phyloP scores from a whole-genome alignment of 1,284 basidiomycete genomes.

The Ustilago shanxiensis region DNA sequence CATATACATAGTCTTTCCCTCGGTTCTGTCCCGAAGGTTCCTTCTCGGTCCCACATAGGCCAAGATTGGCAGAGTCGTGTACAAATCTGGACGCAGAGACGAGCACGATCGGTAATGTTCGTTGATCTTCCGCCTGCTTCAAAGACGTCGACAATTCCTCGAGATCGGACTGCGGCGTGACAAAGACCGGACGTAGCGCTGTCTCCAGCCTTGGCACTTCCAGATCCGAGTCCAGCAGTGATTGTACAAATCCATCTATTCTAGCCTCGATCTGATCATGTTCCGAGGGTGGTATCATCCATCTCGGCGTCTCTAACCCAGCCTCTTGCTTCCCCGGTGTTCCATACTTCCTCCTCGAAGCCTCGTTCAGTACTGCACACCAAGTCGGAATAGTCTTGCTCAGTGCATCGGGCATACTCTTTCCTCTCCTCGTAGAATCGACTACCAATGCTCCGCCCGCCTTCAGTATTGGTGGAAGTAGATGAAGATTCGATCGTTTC shows the following conservation, averaged over 20 bases:
- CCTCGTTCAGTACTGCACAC: constrained; percentile 91
- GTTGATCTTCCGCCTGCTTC: neutral
- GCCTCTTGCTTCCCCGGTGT: constrained; percentile 63
- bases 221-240: constrained; percentile 74
- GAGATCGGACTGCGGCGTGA: constrained; percentile 65
- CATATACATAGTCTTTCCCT: constrained; percentile 75
- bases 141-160: neutral
- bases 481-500: constrained; percentile 82
- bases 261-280: constrained; percentile 77
- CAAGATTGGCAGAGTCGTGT: constrained; percentile 72
- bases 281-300: constrained; percentile 52
- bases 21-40: neutral
- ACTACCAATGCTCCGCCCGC: constrained; percentile 87
- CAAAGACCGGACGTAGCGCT: constrained; percentile 79
- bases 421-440: constrained; percentile 92
- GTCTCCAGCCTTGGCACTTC: constrained; percentile 70
- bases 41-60: neutral
- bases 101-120: constrained; percentile 79
- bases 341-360: constrained; percentile 67
- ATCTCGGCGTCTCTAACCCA: constrained; percentile 64
- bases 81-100: constrained; percentile 81
- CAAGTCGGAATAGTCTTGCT: constrained; percentile 96
- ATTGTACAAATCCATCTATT: constrained; percentile 78
- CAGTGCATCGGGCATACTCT: constrained; percentile 92
- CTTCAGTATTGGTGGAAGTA: constrained; percentile 77